Conservation (phyloP, 2,329 filamentous ascomycete genomes). For the Pestalotiopsis sp. region DNA sequence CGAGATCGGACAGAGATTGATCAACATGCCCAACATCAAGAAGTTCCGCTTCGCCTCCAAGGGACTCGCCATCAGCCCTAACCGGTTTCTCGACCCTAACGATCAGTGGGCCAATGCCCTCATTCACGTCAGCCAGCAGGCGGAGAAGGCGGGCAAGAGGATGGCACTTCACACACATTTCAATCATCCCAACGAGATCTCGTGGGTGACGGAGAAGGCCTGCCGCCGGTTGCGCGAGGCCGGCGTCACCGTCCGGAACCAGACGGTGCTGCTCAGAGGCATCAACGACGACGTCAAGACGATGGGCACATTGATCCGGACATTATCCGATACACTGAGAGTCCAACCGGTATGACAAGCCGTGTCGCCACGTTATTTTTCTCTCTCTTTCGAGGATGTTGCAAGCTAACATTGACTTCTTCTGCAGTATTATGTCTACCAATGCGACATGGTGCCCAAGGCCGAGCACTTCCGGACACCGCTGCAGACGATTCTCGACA, state of each 20-base stretch:
- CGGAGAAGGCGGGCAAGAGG: slow-evolving; percentile 56
- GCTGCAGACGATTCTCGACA: slow-evolving; percentile 57
- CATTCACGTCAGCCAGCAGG: slow-evolving; percentile 51
- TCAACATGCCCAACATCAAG: slow-evolving; percentile 59
- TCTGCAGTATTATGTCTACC: slow-evolving; percentile 65
- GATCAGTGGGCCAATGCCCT: slow-evolving; percentile 59
- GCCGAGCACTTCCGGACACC: slow-evolving; percentile 66
- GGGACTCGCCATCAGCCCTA: slow-evolving; percentile 61
- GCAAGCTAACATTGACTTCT: not conserved
- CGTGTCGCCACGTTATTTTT: not conserved
- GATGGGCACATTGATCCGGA: slow-evolving; percentile 56
- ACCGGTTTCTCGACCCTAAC: slow-evolving; percentile 51
- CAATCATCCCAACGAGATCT: slow-evolving; percentile 64
- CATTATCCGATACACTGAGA: slow-evolving; percentile 53
- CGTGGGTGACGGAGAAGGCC: slow-evolving; percentile 59
- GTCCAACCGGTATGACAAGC: slow-evolving; percentile 52
- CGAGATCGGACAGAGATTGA: slow-evolving; percentile 56
- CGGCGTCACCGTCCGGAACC: slow-evolving; percentile 60
- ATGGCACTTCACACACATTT: slow-evolving; percentile 68
- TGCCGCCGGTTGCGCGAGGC: slow-evolving; percentile 51
- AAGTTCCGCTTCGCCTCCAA: slow-evolving; percentile 65
- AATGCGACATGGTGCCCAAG: slow-evolving; percentile 63
- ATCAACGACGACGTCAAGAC: slow-evolving; percentile 59
- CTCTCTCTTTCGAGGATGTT: not conserved
- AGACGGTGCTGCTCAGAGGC: slow-evolving; percentile 60